Evolutionary conservation across 2,329 filamentous ascomycete species (phyloP), one percentile per base, ranked within the genome.

Genomic region (Diaporthe batatas): DNA sequence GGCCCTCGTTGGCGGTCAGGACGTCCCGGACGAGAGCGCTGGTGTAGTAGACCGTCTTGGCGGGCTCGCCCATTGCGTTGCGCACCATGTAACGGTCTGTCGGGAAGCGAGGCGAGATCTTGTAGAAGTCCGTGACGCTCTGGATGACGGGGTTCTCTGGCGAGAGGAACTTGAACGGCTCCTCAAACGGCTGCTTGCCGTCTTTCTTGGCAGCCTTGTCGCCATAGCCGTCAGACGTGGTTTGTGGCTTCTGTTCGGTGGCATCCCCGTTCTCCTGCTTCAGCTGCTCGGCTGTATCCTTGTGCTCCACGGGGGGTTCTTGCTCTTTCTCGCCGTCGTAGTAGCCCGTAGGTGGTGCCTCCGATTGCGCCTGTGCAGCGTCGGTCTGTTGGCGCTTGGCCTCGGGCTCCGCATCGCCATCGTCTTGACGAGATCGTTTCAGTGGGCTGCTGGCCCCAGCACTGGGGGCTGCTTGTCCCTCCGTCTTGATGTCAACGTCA

Each of bases 1-100:
- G 92, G 55, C 94, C 94, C 82, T 98, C 95, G 81, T 99, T 99
- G 79, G 92, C 89, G 5, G 88, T 90, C 4, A 99, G 88, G 70
- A 99, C 96, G 76, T 96, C 93, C 42, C 95, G 93, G 29, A 94
- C 92, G 16, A 98, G 88, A 6, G 90, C 89, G 47, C 93, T 95
- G 14, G 95, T 97, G 86, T 98, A 99, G 88, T 99, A 99, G 77
- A 99, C 96, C 36, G 95, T 96, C 86, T 98, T 97, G 68, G 94
- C 91, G 0, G 96, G 94, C 79, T 94, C 91, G 62, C 95, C 96
- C 75, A 92, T 89, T 34, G 94, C 94, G 84, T 99, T 99, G 78
- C 96, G 93, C 68, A 99, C 96, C 91, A 99, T 94, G 86, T 96
- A 99, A 71, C 96, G 92, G 82, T 97, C 93, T 29, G 91, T 88